Evolutionary conservation across 805 yeast genomes (phyloP).

Genomic region (Starmera quercuum): DNA sequence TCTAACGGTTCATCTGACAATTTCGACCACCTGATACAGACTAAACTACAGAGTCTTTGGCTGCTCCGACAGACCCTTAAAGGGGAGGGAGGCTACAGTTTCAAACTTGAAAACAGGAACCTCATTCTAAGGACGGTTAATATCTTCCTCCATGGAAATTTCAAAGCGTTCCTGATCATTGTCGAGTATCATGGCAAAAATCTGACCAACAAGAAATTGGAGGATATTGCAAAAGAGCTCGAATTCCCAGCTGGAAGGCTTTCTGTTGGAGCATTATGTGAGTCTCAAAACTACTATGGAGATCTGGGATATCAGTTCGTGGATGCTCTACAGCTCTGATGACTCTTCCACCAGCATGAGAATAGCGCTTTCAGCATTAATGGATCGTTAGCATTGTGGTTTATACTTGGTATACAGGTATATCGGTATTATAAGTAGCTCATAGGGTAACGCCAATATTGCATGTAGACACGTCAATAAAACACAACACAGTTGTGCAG

Average conservation of each 20-base stretch:
- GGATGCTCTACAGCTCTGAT: not conserved
- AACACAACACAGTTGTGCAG: no score
- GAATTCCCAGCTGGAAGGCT: conserved; percentile 33
- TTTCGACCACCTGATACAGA: conserved; percentile 45
- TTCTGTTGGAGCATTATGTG: conserved; percentile 25
- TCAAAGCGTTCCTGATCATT: conserved; percentile 63
- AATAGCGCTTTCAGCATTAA: no score
- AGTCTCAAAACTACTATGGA: conserved; percentile 4
- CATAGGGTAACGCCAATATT: not conserved
- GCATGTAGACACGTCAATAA: no score
- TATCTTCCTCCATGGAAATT: conserved; percentile 65
- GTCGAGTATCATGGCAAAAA: conserved; percentile 18
- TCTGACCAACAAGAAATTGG: conserved; percentile 14
- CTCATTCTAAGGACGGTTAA: conserved; percentile 57
- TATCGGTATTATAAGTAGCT: not conserved
- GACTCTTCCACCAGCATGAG: no score
- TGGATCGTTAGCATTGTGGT: no score
- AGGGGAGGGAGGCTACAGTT: conserved; percentile 71
- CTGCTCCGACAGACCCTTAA: conserved; percentile 54
- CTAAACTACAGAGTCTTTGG: conserved; percentile 67
- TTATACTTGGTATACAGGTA: not conserved
- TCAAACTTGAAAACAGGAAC: conserved; percentile 36
- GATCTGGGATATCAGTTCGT: conserved; percentile 8
- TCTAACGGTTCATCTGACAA: conserved; percentile 49
- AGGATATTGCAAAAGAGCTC: conserved; percentile 23